These are phyloP conservation scores for Hemerocallis citrina DNA, from an alignment of 106 monocot species.

Conservation along the genomic window DNA sequence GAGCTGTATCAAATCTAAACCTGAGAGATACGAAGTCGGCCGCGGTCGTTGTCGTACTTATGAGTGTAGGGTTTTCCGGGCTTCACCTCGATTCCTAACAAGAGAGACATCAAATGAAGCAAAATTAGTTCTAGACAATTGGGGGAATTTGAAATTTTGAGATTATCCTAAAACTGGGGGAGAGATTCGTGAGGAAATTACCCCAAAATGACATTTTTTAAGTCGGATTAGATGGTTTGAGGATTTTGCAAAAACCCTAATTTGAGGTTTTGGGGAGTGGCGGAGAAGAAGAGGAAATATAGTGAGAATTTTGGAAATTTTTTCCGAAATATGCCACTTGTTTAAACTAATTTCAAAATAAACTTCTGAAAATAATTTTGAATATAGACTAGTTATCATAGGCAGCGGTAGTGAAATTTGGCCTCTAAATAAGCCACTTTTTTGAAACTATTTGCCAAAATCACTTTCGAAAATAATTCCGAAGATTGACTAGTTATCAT, in stretches of 20 bases:
- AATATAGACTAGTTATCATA: no score
- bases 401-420: no score
- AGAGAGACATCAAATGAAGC: neutral
- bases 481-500: no score
- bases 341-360: no score
- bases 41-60: constrained; percentile 27
- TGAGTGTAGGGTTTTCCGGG: constrained; percentile 75
- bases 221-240: neutral
- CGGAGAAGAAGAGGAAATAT: neutral
- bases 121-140: neutral
- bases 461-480: no score
- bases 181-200: constrained; percentile 5
- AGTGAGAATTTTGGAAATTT: constrained; percentile 1
- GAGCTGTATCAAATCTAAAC: constrained; percentile 14
- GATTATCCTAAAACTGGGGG: neutral
- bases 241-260: constrained; percentile 6
- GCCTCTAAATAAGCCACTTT: no score
- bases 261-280: neutral
- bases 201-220: constrained; percentile 71
- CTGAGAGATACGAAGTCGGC: constrained; percentile 79
- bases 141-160: no score
- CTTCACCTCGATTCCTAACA: constrained; percentile 68
- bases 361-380: no score
- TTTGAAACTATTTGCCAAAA: no score
- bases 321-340: no score